Evolutionary conservation across 1,284 basidiomycete genomes (phyloP), one percentile per base, ranked within the genome.

Genomic region (Leucoagaricus sp.): DNA sequence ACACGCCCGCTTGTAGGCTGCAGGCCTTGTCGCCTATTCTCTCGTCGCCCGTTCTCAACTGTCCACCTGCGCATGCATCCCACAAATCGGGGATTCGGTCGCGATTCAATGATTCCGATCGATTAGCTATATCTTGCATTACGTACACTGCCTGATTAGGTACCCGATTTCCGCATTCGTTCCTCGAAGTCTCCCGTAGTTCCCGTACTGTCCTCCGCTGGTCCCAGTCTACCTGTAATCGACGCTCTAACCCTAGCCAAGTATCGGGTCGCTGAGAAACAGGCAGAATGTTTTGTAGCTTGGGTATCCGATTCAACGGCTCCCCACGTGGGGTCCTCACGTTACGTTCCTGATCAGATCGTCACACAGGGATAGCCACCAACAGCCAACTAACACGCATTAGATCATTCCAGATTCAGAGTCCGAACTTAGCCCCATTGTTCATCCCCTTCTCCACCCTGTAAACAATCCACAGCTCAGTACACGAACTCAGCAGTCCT

Each of bases 311-410:
- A 51, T 57, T 34, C 36, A 47, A 19, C 21, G 33, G 41, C 19
- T 49, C 49, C n/a, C 54, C 55, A 51, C 49, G 49, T 57, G 55
- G 55, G 13, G n/a, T 3, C 55, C 55, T 57, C 33, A 48, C 40
- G 48, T 56, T 56, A 56, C 48, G 55, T 57, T 57, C 55, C 55
- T 57, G 55, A 57, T 57, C 55, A 57, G 55, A 57, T 57, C 55
- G 49, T 57, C 48, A 51, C 55, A 33, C 46, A 55, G 53, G 38
- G 46, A 29, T 10, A 36, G n/a, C 45, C 25, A 45, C 40, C 44
- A 34, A 41, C 44, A 47, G 21, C 13, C 33, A n/a, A n/a, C n/a
- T n/a, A n/a, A n/a, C n/a, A n/a, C 34, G 33, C 53, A 49, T 34
- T 38, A 55, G 53, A 55, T 55, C 53, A 55, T 49, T 55, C 40